These are phyloP conservation scores for Mycotypha africana DNA, from an alignment of 371 early-diverging fungal genomes.

Conservation along the genomic window DNA sequence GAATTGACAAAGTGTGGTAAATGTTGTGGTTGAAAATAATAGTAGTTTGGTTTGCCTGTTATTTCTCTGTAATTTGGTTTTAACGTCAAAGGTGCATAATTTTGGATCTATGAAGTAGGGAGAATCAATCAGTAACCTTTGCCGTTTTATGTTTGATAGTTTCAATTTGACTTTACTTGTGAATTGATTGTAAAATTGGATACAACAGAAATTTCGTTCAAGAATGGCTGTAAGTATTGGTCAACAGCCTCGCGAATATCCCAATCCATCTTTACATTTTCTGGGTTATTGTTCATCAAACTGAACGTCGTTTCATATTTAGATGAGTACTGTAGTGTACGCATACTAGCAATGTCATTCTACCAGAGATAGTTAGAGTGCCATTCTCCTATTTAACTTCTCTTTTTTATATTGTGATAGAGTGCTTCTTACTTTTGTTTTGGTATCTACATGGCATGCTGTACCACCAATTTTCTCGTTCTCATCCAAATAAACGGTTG, in stretches of 20 bases:
- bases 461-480: conserved; percentile 8
- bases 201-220: conserved; percentile 42
- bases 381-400: too few species aligned
- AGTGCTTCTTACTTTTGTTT: conserved; percentile 19
- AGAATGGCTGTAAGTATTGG: conserved; percentile 44
- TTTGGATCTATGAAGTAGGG: conserved; percentile 46
- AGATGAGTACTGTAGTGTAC: conserved; percentile 68
- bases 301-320: conserved; percentile 76
- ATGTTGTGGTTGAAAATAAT: conserved; percentile 50
- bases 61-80: conserved; percentile 43
- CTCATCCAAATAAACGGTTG: conserved; percentile 12
- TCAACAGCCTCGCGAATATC: conserved; percentile 64
- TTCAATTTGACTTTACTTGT: conserved; percentile 54
- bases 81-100: conserved; percentile 68
- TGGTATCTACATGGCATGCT: conserved; percentile 12
- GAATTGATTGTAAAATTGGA: conserved; percentile 57
- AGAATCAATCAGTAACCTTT: neutral
- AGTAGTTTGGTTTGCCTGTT: conserved; percentile 31
- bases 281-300: conserved; percentile 74
- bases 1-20: conserved; percentile 83
- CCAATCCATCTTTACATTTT: conserved; percentile 59
- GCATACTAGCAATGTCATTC: conserved; percentile 58
- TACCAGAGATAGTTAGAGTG: conserved; percentile 1
- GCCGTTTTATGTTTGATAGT: too few species aligned
- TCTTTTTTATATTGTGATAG: neutral